Conservation (phyloP, 257 asterid genomes). For the Anisodus tanguticus region DNA sequence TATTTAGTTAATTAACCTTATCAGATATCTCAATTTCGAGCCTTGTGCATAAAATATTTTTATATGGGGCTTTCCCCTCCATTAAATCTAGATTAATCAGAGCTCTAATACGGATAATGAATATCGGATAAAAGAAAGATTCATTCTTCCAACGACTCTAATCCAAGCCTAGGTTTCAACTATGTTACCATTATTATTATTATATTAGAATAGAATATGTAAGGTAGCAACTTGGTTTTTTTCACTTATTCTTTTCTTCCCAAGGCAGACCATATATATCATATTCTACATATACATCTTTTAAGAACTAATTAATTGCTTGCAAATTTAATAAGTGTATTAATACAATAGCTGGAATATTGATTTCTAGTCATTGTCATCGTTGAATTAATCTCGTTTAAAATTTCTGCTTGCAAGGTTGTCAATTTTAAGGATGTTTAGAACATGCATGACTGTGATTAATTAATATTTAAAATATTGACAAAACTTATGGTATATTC, state of each 20-base stretch:
- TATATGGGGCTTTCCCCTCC: not conserved
- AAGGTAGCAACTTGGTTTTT: not conserved
- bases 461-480: no score
- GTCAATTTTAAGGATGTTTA: not conserved
- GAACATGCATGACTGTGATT: no score
- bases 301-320: not conserved
- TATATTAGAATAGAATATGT: not conserved
- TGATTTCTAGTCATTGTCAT: constrained; percentile 21
- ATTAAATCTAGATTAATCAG: no score
- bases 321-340: not conserved
- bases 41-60: rapidly evolving
- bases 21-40: no score
- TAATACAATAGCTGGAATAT: not conserved
- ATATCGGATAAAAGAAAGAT: not conserved
- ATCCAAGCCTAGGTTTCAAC: not conserved
- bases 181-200: not conserved
- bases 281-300: not conserved
- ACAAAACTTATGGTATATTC: no score
- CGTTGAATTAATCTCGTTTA: not conserved
- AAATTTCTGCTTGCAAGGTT: not conserved
- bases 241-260: not conserved
- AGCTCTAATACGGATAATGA: not conserved
- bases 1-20: not conserved
- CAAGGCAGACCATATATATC: not conserved
- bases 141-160: not conserved